Evolutionary conservation across 176 grass and related monocot genomes (phyloP), one percentile per base, ranked within the genome.

Genomic region (Neostapfia colusana): DNA sequence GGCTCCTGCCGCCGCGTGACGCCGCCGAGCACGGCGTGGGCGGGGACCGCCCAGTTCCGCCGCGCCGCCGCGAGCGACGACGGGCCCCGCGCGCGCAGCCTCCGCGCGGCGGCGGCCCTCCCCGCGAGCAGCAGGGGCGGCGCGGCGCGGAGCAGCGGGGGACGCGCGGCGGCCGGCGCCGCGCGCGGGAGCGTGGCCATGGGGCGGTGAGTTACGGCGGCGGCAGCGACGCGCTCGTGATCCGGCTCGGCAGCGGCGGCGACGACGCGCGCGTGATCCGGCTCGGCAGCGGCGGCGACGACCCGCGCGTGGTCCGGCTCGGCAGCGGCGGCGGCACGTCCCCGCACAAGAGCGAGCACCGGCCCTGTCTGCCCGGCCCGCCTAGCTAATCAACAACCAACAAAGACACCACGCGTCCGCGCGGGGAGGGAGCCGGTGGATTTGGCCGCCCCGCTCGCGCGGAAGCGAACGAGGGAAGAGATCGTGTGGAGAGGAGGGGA

Each of bases 41-140:
- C 48, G 38, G 81, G 58, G 56, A 68, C 44, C 26, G 77, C 81
- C 86, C 81, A 88, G 64, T 57, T 84, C 13, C 81, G 81, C 0
- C 86, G 28, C 55, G 76, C 69, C 20, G 86, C 86, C 6, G 81
- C 63, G 63, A 72, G 67, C 58, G 86, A 53, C 12, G 77, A 58
- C 60, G 86, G 63, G 24, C 75, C 81, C 4, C 85, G 45, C 13
- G 75, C 68, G 14, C 80, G 61, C 42, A 88, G 80, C 60, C 80
- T 28, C 18, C 75, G 41, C 25, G 80, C 69, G 23, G 75, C 80
- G 62, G 85, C 85, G 20, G 58, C 74, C 59, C 80, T 76, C 42
- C 75, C 80, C 0, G 85, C 85, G 53, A 88, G 85, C 74, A 88
- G 80, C 69, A 82, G 85, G 80, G 85, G 80, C 80, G 85, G 85